Conservation (phyloP, 2,329 filamentous ascomycete species). For the Stagonosporopsis chrysanthemi region DNA sequence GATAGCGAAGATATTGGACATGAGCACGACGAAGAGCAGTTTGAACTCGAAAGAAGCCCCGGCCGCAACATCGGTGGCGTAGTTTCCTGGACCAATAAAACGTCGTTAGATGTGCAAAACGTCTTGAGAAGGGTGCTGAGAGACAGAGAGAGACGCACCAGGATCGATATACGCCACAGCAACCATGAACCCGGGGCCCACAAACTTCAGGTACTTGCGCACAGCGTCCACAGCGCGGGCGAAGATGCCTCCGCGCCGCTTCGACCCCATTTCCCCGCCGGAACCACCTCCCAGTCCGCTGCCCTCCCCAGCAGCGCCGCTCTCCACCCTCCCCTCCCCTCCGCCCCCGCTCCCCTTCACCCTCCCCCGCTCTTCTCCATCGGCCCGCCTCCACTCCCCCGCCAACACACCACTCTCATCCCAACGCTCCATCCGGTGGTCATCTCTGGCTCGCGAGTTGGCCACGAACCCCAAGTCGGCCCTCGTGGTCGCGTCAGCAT, state of each 20-base stretch:
- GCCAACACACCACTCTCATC: conserved; percentile 9
- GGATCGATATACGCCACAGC: conserved; percentile 60
- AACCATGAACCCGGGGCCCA: conserved; percentile 72
- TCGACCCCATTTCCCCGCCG: conserved; percentile 1
- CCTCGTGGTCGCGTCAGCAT: conserved; percentile 67
- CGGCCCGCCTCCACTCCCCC: not conserved
- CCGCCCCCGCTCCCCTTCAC: not conserved
- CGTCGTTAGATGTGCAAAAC: not conserved
- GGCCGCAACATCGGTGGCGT: conserved; percentile 73
- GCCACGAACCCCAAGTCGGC: conserved; percentile 68
- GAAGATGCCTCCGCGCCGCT: conserved; percentile 2
- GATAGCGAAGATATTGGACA: conserved; percentile 75
- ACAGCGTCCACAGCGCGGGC: conserved; percentile 21
- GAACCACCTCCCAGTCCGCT: conserved; percentile 2
- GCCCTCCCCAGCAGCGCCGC: not conserved
- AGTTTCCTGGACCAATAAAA: conserved; percentile 60
- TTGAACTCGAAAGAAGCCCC: conserved; percentile 71
- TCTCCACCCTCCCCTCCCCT: not conserved
- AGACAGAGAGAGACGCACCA: not conserved
- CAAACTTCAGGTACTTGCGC: conserved; percentile 62
- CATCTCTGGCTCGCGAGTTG: conserved; percentile 63
- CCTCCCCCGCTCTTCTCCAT: not conserved
- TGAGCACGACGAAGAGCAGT: conserved; percentile 72
- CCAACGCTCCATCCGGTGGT: conserved; percentile 39
- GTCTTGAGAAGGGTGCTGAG: no score